These are phyloP conservation scores for Cladophialophora chaetospira DNA, from an alignment of 2,329 filamentous ascomycete genomes.

Conservation along the genomic window DNA sequence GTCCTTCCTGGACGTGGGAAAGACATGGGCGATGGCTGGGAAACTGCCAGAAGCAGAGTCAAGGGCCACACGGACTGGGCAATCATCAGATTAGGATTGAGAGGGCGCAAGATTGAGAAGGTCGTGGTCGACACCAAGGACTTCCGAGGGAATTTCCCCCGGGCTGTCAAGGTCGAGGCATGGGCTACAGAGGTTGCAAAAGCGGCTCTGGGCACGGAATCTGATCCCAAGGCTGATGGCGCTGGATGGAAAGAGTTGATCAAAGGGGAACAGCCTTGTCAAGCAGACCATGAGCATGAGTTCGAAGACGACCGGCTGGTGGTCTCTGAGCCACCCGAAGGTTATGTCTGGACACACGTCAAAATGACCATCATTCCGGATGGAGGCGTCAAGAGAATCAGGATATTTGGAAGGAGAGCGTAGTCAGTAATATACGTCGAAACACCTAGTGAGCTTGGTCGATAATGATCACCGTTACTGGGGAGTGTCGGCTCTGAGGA, in stretches of 20 bases:
- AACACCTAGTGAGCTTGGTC: background rate
- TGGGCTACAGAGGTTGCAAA: slow-evolving; percentile 32
- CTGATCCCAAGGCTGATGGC: slow-evolving; percentile 40
- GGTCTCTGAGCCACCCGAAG: slow-evolving; percentile 66
- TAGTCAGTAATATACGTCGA: slow-evolving; percentile 5
- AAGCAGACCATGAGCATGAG: slow-evolving; percentile 46
- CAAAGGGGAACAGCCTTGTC: slow-evolving; percentile 41
- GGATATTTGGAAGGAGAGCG: slow-evolving; percentile 69
- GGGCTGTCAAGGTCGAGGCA: slow-evolving; percentile 44
- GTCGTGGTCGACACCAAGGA: slow-evolving; percentile 49
- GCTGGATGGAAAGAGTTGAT: slow-evolving; percentile 43
- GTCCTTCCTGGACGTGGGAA: slow-evolving; percentile 47
- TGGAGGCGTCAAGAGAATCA: slow-evolving; percentile 85
- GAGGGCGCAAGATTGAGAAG: slow-evolving; percentile 40
- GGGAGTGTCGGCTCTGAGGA: background rate
- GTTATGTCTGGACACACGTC: slow-evolving; percentile 73
- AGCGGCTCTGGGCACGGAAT: slow-evolving; percentile 30
- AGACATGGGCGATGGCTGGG: slow-evolving; percentile 51
- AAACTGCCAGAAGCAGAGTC: slow-evolving; percentile 44
- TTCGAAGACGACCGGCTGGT: slow-evolving; percentile 42
- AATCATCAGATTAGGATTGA: slow-evolving; percentile 43
- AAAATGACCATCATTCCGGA: slow-evolving; percentile 94
- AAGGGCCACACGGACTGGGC: slow-evolving; percentile 48
- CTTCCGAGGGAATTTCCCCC: slow-evolving; percentile 49
- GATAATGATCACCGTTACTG: background rate